Evolutionary conservation across 2,329 filamentous ascomycete genomes (phyloP), one percentile per base, ranked within the genome.

Genomic region (Neurospora crassa): DNA sequence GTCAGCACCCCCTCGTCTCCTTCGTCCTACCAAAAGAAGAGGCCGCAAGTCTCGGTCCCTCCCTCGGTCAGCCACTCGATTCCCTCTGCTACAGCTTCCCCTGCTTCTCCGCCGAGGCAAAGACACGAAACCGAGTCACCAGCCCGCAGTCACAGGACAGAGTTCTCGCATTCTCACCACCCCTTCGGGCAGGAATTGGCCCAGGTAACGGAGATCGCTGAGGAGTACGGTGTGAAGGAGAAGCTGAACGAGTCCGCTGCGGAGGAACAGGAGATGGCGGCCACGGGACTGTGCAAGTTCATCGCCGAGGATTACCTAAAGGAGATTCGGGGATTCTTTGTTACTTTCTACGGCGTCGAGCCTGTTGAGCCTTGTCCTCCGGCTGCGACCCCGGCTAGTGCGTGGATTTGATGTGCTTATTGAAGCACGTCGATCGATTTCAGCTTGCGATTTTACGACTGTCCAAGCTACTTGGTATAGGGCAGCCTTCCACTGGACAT

Each of bases 121-220:
- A 75, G 71, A 34, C 6, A 8, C 53, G 53, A 63, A 29, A 34
- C 11, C 53, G 59, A 67, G 14, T 68, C 79, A n/a, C 72, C 79
- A 40, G 74, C 79, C 68, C 78, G 78, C 70, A 74, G 53, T 69
- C 83, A 83, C 72, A 75, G 73, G 69, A 82, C 78, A 77, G 79
- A 78, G 69, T 78, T 79, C 71, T 78, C 78, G 11, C 80, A 84
- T 40, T 63, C 53, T 63, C 89, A 96, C 67, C 89, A 96, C 79
- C 95, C 95, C 0, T 98, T 98, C 77, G 93, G 93, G 70, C 90
- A 91, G 69, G 96, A 99, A 81, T 84, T 98, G 70, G 93, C 93
- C 71, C 92, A 98, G 81, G 92, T 98, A 34, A 93, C 94, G 70
- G 96, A 98, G 81, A 87, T 97, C 18, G 95, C 91, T 0, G 96